These are phyloP conservation scores for Psilocybe azurescens DNA, from an alignment of 768 basidiomycete species.

Conservation along the genomic window DNA sequence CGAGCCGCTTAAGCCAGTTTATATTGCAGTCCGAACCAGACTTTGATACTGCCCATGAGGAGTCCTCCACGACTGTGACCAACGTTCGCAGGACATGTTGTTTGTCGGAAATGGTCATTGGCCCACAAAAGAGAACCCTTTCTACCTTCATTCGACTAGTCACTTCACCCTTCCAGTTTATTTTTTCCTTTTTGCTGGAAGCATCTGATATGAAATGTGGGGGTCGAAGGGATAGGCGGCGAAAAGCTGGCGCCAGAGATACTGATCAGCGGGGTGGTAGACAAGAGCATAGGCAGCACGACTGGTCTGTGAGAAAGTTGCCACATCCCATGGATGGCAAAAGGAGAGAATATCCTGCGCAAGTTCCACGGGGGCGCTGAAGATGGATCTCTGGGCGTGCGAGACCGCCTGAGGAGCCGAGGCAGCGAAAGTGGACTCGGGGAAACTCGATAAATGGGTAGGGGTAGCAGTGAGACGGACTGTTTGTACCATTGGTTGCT, in stretches of 20 bases:
- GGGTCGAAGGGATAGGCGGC: conserved; percentile 67
- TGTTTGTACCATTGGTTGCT: too few relatives aligned
- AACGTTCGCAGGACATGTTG: conserved; percentile 43
- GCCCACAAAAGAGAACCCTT: conserved; percentile 23
- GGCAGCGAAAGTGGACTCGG: neutral
- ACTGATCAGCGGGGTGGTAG: conserved; percentile 54
- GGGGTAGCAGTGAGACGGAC: too few relatives aligned
- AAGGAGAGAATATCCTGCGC: conserved; percentile 59
- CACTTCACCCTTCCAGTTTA: conserved; percentile 42
- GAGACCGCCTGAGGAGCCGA: neutral
- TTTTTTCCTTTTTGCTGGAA: conserved; percentile 11
- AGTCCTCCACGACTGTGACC: conserved; percentile 42
- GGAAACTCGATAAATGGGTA: too few relatives aligned
- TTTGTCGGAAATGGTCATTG: conserved; percentile 29
- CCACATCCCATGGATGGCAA: conserved; percentile 62
- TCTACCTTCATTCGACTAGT: conserved; percentile 49
- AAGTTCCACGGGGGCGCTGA: conserved; percentile 62
- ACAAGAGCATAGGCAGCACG: conserved; percentile 52
- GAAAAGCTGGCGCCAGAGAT: conserved; percentile 75
- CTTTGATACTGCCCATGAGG: conserved; percentile 28
- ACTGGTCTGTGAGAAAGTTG: conserved; percentile 64
- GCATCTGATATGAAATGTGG: conserved; percentile 44
- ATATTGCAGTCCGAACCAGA: conserved; percentile 44
- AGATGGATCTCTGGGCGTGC: conserved; percentile 11
- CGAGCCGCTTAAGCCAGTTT: conserved; percentile 49